Percentiles rank a stretch among this genome's conserved stretches.
Evolutionary conservation across 768 basidiomycete genomes (phyloP).

Genomic region (Macrolepiota fuliginosa): DNA sequence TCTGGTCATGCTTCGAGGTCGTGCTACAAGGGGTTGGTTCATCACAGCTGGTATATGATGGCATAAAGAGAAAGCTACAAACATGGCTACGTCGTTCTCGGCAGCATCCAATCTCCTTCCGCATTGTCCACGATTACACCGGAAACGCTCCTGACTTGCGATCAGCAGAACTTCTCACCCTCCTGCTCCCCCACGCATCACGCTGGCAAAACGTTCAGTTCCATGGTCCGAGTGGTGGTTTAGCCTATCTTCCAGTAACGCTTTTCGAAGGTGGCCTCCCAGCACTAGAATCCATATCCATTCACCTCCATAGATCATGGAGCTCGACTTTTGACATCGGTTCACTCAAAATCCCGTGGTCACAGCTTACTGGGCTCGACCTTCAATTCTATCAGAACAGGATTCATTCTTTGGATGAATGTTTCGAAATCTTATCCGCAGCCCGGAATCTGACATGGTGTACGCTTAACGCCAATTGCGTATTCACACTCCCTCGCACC

Average conservation of each 20-base stretch:
- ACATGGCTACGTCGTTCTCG: conserved; percentile 38
- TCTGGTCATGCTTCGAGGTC: conserved; percentile 48
- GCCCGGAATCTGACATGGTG: conserved; percentile 29
- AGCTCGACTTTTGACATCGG: conserved; percentile 22
- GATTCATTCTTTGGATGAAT: conserved; percentile 34
- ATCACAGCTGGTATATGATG: conserved; percentile 19
- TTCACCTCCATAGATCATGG: conserved; percentile 28
- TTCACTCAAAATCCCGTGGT: conserved; percentile 33
- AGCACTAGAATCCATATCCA: conserved; percentile 27
- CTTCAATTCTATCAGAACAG: conserved; percentile 32
- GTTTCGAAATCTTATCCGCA: conserved; percentile 30
- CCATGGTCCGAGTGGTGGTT: conserved; percentile 26
- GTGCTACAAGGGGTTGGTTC: conserved; percentile 21
- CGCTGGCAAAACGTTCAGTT: conserved; percentile 39
- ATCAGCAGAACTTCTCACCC: conserved; percentile 25
- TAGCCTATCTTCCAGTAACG: conserved; percentile 21
- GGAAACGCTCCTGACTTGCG: conserved; percentile 19
- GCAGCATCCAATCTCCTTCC: conserved; percentile 29
- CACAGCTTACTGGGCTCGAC: conserved; percentile 35
- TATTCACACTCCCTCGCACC: conserved; percentile 16
- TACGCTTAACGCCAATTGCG: conserved; percentile 30
- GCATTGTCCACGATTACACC: conserved; percentile 24
- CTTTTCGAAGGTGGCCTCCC: conserved; percentile 23
- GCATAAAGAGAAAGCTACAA: background rate
- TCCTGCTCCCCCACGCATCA: conserved; percentile 29